A percentile compares a stretch with the other conserved stretches of the same genome.
Conservation (phyloP, 768 basidiomycete genomes). For the Collybia sp. region DNA sequence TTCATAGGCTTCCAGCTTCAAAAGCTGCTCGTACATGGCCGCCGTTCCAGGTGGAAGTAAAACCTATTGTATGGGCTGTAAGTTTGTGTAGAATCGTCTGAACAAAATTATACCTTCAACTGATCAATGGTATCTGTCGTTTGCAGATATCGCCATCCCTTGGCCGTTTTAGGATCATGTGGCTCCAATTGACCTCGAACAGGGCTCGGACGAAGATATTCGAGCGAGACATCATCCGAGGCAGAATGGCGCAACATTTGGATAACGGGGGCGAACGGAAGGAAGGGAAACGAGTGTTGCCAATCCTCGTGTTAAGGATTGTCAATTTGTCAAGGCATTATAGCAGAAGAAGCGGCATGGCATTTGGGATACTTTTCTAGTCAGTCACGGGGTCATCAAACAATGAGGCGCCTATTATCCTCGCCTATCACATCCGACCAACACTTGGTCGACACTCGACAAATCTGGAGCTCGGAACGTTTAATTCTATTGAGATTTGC, state of each 20-base stretch:
- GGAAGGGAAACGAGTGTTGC: not conserved
- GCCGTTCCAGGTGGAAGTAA: constrained; percentile 66
- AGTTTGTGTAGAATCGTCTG: constrained; percentile 1
- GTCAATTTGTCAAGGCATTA: no score
- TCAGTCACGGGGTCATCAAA: no score
- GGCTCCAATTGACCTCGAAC: constrained; percentile 74
- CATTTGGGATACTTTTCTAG: no score
- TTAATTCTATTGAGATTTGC: no score
- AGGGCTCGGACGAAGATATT: constrained; percentile 59
- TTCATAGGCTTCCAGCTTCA: constrained; percentile 58
- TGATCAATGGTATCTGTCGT: constrained; percentile 75
- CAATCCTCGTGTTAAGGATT: no score
- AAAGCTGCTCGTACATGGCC: constrained; percentile 58
- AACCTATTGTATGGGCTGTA: constrained; percentile 37
- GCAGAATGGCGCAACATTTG: constrained; percentile 11
- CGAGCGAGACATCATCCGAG: constrained; percentile 26
- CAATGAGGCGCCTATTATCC: no score
- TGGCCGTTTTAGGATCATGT: constrained; percentile 48
- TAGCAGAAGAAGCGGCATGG: no score
- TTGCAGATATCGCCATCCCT: constrained; percentile 69
- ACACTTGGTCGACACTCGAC: no score
- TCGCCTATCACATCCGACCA: no score
- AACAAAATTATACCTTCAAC: constrained; percentile 46
- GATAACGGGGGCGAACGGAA: constrained; percentile 1
- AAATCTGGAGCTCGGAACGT: no score